Evolutionary conservation across 495 filamentous ascomycete genomes (phyloP).

Genomic region (Talaromyces liani): DNA sequence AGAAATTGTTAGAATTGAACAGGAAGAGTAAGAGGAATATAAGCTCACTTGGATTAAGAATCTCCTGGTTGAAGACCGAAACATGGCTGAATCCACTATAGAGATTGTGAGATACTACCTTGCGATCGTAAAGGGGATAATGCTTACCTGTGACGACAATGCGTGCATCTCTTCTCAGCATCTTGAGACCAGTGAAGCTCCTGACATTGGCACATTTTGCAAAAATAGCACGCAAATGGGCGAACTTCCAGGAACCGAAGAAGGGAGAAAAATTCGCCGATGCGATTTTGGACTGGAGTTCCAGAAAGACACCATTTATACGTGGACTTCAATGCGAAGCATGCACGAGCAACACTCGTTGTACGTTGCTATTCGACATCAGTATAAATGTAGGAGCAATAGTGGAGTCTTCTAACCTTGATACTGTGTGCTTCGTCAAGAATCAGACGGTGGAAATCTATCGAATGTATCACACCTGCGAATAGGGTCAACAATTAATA

Average conservation of each 20-base stretch:
- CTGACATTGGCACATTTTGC: conserved; percentile 72
- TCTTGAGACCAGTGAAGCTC: conserved; percentile 77
- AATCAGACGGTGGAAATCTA: conserved; percentile 83
- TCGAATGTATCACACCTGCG: conserved; percentile 63
- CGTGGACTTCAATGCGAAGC: conserved; percentile 76
- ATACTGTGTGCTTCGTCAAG: conserved; percentile 96
- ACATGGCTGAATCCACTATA: conserved; percentile 74
- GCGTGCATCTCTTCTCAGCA: conserved; percentile 55
- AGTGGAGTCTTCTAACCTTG: conserved; percentile 45
- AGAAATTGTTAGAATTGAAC: conserved; percentile 7
- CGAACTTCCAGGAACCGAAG: conserved; percentile 80
- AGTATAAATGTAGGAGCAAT: conserved; percentile 13
- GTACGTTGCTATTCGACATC: conserved; percentile 49
- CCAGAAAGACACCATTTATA: conserved; percentile 95
- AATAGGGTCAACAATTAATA: conserved; percentile 1
- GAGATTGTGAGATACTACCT: conserved; percentile 13
- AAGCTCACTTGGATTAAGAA: conserved; percentile 68
- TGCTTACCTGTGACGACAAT: conserved; percentile 50
- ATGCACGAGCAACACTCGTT: conserved; percentile 87
- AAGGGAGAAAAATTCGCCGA: conserved; percentile 94
- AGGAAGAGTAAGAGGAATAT: conserved; percentile 5
- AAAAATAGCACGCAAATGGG: conserved; percentile 90
- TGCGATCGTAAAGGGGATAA: not conserved
- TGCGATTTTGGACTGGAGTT: conserved; percentile 91
- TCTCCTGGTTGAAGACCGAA: conserved; percentile 91